A percentile compares a stretch with the other conserved stretches of the same genome.
These are phyloP conservation scores for Aristolochia fimbriata DNA, from an alignment of 164 flowering plant genomes.

Conservation along the genomic window DNA sequence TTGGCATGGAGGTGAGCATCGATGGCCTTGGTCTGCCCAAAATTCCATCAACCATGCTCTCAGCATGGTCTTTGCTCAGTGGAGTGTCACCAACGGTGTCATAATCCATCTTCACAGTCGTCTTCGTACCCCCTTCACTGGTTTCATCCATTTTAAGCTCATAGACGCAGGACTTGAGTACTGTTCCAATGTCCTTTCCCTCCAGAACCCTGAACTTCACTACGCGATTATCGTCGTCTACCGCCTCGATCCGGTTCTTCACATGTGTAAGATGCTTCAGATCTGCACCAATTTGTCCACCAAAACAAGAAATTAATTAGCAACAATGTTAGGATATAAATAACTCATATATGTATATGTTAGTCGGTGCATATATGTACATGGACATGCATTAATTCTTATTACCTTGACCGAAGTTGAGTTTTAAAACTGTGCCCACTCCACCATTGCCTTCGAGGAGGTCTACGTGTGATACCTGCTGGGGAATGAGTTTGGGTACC, in stretches of 20 bases:
- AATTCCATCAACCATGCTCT: too few relatives aligned
- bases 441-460: slow-evolving; percentile 5
- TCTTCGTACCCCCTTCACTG: neutral
- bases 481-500: slow-evolving; percentile 1
- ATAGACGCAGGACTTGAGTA: slow-evolving; percentile 1
- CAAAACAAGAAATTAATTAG: too few relatives aligned
- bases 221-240: neutral
- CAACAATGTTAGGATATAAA: too few relatives aligned
- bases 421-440: neutral
- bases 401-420: slow-evolving; percentile 1
- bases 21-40: too few relatives aligned
- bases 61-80: too few relatives aligned
- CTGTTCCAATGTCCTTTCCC: neutral
- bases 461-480: neutral
- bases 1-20: too few relatives aligned
- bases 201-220: slow-evolving; percentile 1
- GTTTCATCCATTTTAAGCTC: neutral
- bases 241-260: neutral
- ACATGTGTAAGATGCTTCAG: neutral
- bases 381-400: too few relatives aligned
- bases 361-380: neutral
- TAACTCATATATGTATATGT: neutral
- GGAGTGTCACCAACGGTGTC: too few relatives aligned
- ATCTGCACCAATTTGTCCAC: neutral
- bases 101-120: too few relatives aligned